Evolutionary conservation across 495 filamentous ascomycete species (phyloP).

Genomic region (Neurospora sp.): DNA sequence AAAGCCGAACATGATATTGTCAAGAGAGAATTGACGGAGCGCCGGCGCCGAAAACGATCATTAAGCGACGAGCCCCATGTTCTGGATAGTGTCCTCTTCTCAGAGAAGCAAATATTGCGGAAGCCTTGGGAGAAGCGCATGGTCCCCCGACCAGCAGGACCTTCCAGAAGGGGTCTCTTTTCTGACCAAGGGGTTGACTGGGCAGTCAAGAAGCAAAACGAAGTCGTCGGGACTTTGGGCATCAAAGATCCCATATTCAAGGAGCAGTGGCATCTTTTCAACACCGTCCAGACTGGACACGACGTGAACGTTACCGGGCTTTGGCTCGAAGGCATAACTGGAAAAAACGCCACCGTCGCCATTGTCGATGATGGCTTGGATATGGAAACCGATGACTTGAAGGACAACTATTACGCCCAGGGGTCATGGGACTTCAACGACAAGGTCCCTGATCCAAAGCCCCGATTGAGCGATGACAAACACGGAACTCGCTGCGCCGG

Average conservation of each 20-base stretch:
- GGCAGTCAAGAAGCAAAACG: conserved; percentile 46
- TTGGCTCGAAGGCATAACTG: conserved; percentile 89
- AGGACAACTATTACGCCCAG: conserved; percentile 79
- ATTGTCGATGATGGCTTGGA: conserved; percentile 96
- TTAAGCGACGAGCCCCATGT: conserved; percentile 35
- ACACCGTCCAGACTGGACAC: conserved; percentile 69
- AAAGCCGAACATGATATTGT: conserved; percentile 56
- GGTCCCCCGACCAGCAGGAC: conserved; percentile 27
- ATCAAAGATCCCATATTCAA: conserved; percentile 86
- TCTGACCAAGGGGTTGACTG: conserved; percentile 26
- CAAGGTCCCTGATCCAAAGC: conserved; percentile 63
- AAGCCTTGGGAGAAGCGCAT: conserved; percentile 68
- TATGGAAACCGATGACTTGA: conserved; percentile 92
- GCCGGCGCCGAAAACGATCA: conserved; percentile 50
- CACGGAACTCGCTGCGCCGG: conserved; percentile 94
- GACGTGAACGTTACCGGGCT: conserved; percentile 90
- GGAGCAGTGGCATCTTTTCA: conserved; percentile 94
- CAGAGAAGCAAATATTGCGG: conserved; percentile 69
- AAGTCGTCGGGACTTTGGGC: conserved; percentile 51
- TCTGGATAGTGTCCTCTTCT: conserved; percentile 66
- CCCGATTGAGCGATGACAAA: conserved; percentile 66
- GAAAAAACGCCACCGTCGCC: conserved; percentile 76
- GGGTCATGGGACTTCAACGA: conserved; percentile 98
- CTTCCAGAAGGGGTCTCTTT: conserved; percentile 1
- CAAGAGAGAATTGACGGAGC: conserved; percentile 45